These are phyloP conservation scores for Ogataea siamensis DNA, from an alignment of 805 yeast species.

Conservation along the genomic window DNA sequence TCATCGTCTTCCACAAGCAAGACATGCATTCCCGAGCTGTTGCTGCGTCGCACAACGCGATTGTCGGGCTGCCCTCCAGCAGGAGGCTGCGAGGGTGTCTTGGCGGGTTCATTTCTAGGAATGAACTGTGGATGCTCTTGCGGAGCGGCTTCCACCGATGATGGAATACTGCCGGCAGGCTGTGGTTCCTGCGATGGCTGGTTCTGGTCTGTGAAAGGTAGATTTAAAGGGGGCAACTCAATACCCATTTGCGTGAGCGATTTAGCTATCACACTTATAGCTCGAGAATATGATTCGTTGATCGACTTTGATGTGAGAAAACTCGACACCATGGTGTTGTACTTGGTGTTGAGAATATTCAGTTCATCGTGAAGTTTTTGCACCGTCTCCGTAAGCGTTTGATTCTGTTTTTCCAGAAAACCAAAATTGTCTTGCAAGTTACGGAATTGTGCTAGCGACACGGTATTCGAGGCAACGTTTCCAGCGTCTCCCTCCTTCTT, in stretches of 20 bases:
- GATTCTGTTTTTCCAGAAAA: constrained; percentile 30
- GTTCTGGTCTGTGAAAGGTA: constrained; percentile 39
- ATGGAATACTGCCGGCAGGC: background rate
- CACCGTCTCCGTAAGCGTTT: constrained; percentile 32
- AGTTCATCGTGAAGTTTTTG: constrained; percentile 36
- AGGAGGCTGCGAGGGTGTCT: constrained; percentile 17
- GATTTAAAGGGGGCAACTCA: constrained; percentile 61
- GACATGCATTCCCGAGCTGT: constrained; percentile 54
- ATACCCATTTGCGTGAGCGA: constrained; percentile 59
- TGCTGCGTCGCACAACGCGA: constrained; percentile 29
- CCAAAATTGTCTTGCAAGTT: constrained; percentile 30
- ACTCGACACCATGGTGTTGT: constrained; percentile 62
- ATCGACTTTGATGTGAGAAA: constrained; percentile 53
- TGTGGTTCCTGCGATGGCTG: constrained; percentile 6
- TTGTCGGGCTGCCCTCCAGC: constrained; percentile 22
- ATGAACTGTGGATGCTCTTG: constrained; percentile 14
- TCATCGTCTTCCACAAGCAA: constrained; percentile 77
- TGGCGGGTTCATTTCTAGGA: constrained; percentile 8
- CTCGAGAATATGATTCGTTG: constrained; percentile 54
- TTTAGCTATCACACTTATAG: constrained; percentile 49
- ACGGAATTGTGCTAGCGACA: constrained; percentile 26
- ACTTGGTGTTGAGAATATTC: constrained; percentile 50
- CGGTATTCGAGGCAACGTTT: constrained; percentile 13
- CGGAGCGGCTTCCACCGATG: constrained; percentile 3
- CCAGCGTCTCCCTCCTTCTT: constrained; percentile 26